Conservation (phyloP, 2,329 filamentous ascomycete species). For the Arthroderma sp. region DNA sequence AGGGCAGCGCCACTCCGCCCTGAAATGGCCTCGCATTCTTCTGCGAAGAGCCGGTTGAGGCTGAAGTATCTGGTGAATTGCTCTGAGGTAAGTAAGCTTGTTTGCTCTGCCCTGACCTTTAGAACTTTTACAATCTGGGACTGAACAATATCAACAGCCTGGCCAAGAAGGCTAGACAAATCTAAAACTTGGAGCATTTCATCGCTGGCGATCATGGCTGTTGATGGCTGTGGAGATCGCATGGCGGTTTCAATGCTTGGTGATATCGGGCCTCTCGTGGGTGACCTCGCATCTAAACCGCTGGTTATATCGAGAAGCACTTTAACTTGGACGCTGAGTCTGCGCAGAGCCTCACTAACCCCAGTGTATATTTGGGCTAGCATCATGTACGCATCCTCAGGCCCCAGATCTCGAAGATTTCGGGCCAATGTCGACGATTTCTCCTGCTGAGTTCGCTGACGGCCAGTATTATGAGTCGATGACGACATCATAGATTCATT, state of each 20-base stretch:
- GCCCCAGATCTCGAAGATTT: constrained; percentile 71
- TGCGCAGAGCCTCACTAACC: constrained; percentile 72
- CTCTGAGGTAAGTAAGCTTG: constrained; percentile 39
- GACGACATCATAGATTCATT: constrained; percentile 77
- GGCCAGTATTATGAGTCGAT: constrained; percentile 61
- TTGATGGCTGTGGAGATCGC: constrained; percentile 13
- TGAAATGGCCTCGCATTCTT: constrained; percentile 54
- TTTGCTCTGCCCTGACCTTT: constrained; percentile 50
- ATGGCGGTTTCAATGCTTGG: constrained; percentile 32
- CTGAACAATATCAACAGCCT: constrained; percentile 54
- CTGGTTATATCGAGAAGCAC: constrained; percentile 89
- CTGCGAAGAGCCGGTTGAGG: constrained; percentile 50
- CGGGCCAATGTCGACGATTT: constrained; percentile 79
- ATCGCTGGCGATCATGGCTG: constrained; percentile 34
- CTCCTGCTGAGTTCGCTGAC: constrained; percentile 64
- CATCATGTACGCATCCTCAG: constrained; percentile 72
- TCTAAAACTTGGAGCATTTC: constrained; percentile 51
- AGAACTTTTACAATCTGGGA: constrained; percentile 51
- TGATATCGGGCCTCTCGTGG: constrained; percentile 31
- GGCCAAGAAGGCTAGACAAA: constrained; percentile 51
- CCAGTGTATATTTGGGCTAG: constrained; percentile 72
- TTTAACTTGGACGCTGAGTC: constrained; percentile 83
- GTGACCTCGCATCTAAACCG: constrained; percentile 26
- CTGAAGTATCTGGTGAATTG: constrained; percentile 51
- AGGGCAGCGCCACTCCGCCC: constrained; percentile 46